Conservation (phyloP, 176 grass and related monocot species). For the Oryza glumipatula region DNA sequence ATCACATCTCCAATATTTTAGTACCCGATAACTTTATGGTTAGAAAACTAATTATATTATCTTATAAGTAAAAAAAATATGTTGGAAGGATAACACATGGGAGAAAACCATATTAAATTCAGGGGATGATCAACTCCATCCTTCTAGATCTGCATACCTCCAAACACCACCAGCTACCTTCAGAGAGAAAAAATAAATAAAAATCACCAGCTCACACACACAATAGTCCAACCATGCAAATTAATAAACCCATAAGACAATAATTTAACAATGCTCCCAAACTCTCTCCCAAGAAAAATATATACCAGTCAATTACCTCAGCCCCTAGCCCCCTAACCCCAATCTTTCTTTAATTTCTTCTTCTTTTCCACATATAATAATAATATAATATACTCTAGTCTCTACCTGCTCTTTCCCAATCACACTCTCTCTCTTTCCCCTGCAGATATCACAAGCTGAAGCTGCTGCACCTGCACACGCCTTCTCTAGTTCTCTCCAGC, state of each 20-base stretch:
- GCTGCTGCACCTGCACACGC: slow-evolving; percentile 34
- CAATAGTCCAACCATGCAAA: slow-evolving; percentile 12
- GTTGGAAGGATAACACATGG: background rate
- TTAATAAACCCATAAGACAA: slow-evolving; percentile 29
- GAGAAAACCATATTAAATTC: slow-evolving; percentile 26
- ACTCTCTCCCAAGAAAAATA: slow-evolving; percentile 17
- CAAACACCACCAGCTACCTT: background rate
- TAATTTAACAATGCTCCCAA: slow-evolving; percentile 16
- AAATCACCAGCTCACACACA: slow-evolving; percentile 1
- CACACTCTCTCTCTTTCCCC: background rate
- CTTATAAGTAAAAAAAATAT: background rate
- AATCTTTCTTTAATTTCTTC: background rate
- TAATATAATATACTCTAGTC: background rate
- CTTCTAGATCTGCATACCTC: slow-evolving; percentile 17
- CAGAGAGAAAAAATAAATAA: background rate
- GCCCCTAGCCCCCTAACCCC: background rate
- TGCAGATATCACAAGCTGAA: slow-evolving; percentile 46
- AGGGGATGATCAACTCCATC: slow-evolving; percentile 14
- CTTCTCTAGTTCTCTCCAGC: slow-evolving; percentile 9
- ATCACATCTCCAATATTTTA: background rate
- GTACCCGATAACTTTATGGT: background rate
- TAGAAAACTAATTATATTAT: background rate
- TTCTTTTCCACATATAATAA: background rate
- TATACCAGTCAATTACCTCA: slow-evolving; percentile 11
- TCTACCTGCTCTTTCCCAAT: slow-evolving; percentile 22